Evolutionary conservation across 257 asterid genomes (phyloP).

Genomic region (Solanum tacnaense): DNA sequence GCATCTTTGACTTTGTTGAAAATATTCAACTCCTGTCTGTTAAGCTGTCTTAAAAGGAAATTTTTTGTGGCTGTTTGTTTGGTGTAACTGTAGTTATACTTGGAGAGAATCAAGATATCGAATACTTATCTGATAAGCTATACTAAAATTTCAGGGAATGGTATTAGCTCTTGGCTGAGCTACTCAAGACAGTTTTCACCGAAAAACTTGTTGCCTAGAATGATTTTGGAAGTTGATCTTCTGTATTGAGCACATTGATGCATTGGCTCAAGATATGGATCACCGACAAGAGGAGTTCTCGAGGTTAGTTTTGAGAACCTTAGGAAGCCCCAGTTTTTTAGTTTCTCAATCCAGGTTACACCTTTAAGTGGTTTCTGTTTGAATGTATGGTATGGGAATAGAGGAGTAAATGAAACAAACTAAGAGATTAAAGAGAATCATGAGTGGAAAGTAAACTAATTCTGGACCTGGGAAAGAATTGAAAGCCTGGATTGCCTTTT

Average conservation of each 20-base stretch:
- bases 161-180: constrained; percentile 2
- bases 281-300: constrained; percentile 48
- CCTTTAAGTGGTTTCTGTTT: not conserved
- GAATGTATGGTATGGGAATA: too few species aligned
- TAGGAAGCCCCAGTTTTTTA: not conserved
- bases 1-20: not conserved
- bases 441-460: too few species aligned
- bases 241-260: constrained; percentile 3
- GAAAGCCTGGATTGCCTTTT: not conserved
- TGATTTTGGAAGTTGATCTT: constrained; percentile 1
- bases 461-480: not conserved
- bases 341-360: not conserved
- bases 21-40: too few species aligned
- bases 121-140: not conserved
- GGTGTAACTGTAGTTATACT: not conserved
- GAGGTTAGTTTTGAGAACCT: constrained; percentile 43
- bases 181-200: constrained; percentile 4
- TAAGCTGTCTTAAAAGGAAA: not conserved
- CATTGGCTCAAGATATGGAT: constrained; percentile 48
- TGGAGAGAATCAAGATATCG: not conserved
- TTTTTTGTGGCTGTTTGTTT: not conserved
- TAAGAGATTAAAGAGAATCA: too few species aligned
- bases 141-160: constrained; percentile 10
- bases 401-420: too few species aligned
- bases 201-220: not conserved